phyloP scores from a whole-genome alignment of 2,329 filamentous ascomycete genomes.

The Monosporascus sp. region DNA sequence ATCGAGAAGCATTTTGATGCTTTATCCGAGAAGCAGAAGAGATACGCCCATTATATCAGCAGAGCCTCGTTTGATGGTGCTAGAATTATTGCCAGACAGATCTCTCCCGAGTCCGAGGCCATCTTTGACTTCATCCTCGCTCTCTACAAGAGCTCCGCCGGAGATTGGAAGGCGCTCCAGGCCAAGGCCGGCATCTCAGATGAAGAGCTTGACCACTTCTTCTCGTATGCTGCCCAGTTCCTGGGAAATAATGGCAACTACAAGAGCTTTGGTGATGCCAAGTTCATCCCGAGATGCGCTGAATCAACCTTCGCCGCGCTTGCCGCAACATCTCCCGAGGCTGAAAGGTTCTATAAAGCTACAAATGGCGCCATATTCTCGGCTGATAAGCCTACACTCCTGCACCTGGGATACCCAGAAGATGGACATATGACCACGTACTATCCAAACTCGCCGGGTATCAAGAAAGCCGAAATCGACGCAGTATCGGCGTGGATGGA shows the following conservation, averaged over 20 bases:
- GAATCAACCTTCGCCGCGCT: constrained; percentile 60
- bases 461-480: constrained; percentile 70
- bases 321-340: constrained; percentile 54
- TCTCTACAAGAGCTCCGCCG: constrained; percentile 59
- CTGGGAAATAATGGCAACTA: constrained; percentile 79
- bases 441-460: constrained; percentile 69
- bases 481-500: constrained; percentile 69
- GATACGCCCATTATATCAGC: constrained; percentile 88
- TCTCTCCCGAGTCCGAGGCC: constrained; percentile 73
- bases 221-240: constrained; percentile 75
- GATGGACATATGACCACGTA: constrained; percentile 76
- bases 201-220: constrained; percentile 60
- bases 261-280: constrained; percentile 81
- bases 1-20: constrained; percentile 91
- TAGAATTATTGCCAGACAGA: constrained; percentile 72
- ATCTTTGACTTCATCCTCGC: constrained; percentile 78
- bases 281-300: constrained; percentile 70
- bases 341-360: constrained; percentile 59
- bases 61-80: constrained; percentile 73
- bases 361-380: constrained; percentile 71
- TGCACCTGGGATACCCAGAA: constrained; percentile 73
- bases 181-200: constrained; percentile 59
- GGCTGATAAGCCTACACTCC: constrained; percentile 54
- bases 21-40: constrained; percentile 69
- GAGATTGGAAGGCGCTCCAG: constrained; percentile 66